phyloP scores from a whole-genome alignment of 2,329 filamentous ascomycete genomes.

The Neurospora sp. region DNA sequence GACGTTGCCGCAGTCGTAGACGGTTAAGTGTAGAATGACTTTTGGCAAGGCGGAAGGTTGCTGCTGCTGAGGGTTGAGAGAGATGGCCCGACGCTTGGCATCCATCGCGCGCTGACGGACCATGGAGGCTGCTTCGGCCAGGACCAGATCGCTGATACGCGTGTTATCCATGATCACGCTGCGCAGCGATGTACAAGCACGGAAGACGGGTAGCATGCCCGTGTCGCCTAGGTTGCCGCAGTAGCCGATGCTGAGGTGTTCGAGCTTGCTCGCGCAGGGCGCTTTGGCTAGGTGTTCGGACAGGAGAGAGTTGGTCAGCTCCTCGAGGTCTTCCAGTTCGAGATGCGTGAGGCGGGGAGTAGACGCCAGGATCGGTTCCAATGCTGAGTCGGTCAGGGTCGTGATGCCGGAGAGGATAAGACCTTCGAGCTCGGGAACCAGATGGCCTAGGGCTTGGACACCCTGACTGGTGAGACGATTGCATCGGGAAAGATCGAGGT shows the following conservation, averaged over 20 bases:
- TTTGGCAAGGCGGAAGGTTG: conserved; percentile 30
- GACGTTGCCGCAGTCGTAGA: conserved; percentile 86
- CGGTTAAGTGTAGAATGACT: conserved; percentile 63
- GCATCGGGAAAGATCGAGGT: conserved; percentile 80
- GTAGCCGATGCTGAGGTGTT: conserved; percentile 81
- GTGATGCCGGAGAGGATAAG: conserved; percentile 73
- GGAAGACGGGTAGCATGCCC: conserved; percentile 76
- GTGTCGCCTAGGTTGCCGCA: conserved; percentile 78
- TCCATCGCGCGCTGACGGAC: conserved; percentile 51
- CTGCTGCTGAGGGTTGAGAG: conserved; percentile 25
- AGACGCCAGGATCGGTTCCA: conserved; percentile 64
- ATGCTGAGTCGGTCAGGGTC: conserved; percentile 61
- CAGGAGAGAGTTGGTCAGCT: conserved; percentile 66
- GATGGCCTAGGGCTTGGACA: conserved; percentile 60
- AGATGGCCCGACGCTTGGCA: conserved; percentile 17
- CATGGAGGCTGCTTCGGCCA: conserved; percentile 77
- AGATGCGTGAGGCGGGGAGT: conserved; percentile 73
- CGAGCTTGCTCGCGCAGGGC: conserved; percentile 60
- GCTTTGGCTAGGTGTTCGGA: conserved; percentile 64
- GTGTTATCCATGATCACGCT: conserved; percentile 90
- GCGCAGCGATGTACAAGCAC: conserved; percentile 58
- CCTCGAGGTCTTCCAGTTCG: conserved; percentile 76
- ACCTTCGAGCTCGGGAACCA: conserved; percentile 71
- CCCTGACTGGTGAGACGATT: conserved; percentile 61
- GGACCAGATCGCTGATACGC: conserved; percentile 73